Base-by-base conservation (phyloP, 139 green algal species). In the Astrephomene gubernaculifera region DNA sequence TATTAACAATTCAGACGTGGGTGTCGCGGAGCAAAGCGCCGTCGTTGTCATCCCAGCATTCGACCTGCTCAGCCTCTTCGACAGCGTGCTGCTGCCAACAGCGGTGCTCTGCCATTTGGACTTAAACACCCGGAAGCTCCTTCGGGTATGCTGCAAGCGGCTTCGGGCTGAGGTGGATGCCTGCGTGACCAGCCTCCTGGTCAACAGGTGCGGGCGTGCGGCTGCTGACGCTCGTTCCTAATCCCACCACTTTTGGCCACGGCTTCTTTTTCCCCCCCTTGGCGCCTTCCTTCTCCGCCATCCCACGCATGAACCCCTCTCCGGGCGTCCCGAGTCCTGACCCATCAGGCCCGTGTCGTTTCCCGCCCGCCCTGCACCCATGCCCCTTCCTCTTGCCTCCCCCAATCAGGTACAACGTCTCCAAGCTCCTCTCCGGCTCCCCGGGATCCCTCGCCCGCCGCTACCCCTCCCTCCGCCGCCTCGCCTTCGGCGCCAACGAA, bases 401-500 rank as follows among this genome's bases (percentile, higher is more conserved):
- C n/a, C 29, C 61, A n/a, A 17, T 0, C 76, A 84, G 78, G n/a
- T 84, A 84, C 60, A 84, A 84, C 31, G 52, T 84, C 43, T 4
- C 43, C 43, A 64, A 65, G 63, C 64, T 84, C 14, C 9, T 25
- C 4, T 22, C 61, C 4, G 22, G 3, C 7, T 2, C 43, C 31
- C 44, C 78, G 0, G 39, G 29, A 7, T 33, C 60, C 8, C 44
- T 84, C 21, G 27, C 41, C 31, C 21, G 2, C 27, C 78, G 78
- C 63, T 84, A 75, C 44, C 78, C 61, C 43, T 4, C 8, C 31
- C 63, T 84, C 19, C 43, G 43, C 63, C 63, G 78, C 78, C 64
- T 84, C 4, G 78, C 78, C 43, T 84, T 84, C 44, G 78, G 78
- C 61, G 61, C 61, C 33, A 65, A 65, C 33, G 78, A 84, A 33